Evolutionary conservation across 495 filamentous ascomycete species (phyloP).

Genomic region (Penicillium tannophilum): DNA sequence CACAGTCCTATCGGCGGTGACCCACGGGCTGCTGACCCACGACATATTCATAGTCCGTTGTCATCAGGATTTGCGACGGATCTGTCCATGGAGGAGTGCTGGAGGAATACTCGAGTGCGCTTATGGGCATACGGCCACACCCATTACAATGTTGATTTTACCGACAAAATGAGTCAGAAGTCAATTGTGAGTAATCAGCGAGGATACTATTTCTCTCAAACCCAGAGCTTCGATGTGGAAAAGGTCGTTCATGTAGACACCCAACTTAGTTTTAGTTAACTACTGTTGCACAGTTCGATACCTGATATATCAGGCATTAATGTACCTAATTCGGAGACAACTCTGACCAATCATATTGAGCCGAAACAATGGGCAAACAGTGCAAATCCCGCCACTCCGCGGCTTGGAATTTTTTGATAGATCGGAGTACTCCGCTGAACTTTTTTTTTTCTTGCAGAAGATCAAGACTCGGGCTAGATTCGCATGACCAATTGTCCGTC

Average conservation of each 20-base stretch:
- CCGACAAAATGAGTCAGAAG: slow-evolving; percentile 28
- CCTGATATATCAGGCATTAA: background rate
- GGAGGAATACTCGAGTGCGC: slow-evolving; percentile 41
- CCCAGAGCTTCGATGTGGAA: slow-evolving; percentile 28
- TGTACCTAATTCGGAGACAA: background rate
- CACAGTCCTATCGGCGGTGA: slow-evolving; percentile 47
- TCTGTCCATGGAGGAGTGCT: slow-evolving; percentile 47
- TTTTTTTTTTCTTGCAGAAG: background rate
- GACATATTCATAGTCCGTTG: slow-evolving; percentile 42
- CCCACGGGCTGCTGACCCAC: slow-evolving; percentile 38
- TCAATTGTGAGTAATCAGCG: slow-evolving; percentile 41
- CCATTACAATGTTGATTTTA: slow-evolving; percentile 54
- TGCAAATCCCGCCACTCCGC: slow-evolving; percentile 7
- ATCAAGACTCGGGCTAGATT: background rate
- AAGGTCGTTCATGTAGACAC: slow-evolving; percentile 23
- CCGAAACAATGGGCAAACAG: background rate
- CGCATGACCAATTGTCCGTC: background rate
- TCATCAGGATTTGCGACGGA: slow-evolving; percentile 50
- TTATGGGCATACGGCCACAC: slow-evolving; percentile 63
- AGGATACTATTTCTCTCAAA: slow-evolving; percentile 40
- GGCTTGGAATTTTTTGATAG: slow-evolving; percentile 7
- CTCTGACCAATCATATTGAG: slow-evolving; percentile 2
- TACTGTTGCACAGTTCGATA: background rate
- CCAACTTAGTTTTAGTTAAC: background rate
- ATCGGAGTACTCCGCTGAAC: slow-evolving; percentile 2